These are phyloP conservation scores for Backusella australiensis DNA, from an alignment of 192 early-diverging fungal species.

Conservation along the genomic window DNA sequence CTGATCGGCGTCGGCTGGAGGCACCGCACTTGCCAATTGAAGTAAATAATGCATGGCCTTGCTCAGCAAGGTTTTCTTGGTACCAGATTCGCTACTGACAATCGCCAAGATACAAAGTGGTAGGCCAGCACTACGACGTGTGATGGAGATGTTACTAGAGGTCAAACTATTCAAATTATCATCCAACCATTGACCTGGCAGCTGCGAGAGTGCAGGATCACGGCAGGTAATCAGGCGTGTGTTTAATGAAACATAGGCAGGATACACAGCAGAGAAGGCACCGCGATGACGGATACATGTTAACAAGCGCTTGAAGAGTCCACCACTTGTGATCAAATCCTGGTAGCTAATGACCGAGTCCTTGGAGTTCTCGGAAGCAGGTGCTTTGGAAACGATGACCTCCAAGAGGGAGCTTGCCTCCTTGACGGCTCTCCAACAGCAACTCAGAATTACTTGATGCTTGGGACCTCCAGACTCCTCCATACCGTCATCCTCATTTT, in stretches of 20 bases:
- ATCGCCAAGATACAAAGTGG: conserved; percentile 87
- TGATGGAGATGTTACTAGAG: conserved; percentile 79
- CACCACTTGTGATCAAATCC: conserved; percentile 38
- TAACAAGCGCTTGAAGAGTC: conserved; percentile 53
- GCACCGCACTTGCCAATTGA: conserved; percentile 48
- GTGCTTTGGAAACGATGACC: conserved; percentile 45
- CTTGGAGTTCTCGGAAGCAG: conserved; percentile 21
- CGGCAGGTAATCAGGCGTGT: conserved; percentile 61
- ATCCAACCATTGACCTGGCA: conserved; percentile 72
- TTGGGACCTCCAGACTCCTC: conserved; percentile 53
- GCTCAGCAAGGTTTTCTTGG: conserved; percentile 57
- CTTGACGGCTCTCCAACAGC: conserved; percentile 92
- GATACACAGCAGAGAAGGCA: conserved; percentile 87
- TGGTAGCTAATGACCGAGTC: background rate
- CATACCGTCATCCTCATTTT: conserved; percentile 43
- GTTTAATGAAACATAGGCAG: conserved; percentile 72
- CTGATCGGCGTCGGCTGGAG: conserved; percentile 51
- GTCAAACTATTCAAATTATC: conserved; percentile 74
- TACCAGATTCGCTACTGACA: conserved; percentile 64
- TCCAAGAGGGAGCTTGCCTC: conserved; percentile 64
- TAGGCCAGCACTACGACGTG: conserved; percentile 87
- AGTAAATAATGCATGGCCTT: conserved; percentile 70
- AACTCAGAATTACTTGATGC: conserved; percentile 84
- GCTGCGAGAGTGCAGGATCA: conserved; percentile 43
- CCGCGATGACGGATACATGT: conserved; percentile 88